phyloP scores from a whole-genome alignment of 345 rosid species.

The Eucalyptus tenuipes region DNA sequence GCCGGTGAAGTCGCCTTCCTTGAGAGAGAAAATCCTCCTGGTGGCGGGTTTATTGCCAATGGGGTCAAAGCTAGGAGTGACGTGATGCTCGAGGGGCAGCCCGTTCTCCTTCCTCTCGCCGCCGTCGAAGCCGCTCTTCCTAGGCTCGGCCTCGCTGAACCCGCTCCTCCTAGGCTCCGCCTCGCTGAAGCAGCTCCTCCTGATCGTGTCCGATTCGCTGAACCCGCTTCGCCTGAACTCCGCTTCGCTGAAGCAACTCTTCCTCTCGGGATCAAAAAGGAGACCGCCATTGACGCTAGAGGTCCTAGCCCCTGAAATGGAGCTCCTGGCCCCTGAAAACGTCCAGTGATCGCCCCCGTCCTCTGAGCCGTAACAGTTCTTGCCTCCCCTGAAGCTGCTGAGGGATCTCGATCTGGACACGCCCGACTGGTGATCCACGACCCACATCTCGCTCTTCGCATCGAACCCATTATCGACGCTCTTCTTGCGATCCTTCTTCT shows the following conservation, averaged over 20 bases:
- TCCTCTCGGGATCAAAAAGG: slow-evolving; percentile 62
- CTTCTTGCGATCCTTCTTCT: slow-evolving; percentile 33
- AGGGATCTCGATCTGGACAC: slow-evolving; percentile 92
- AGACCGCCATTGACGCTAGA: slow-evolving; percentile 66
- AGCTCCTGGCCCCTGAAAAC: slow-evolving; percentile 31
- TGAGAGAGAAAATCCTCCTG: slow-evolving; percentile 60
- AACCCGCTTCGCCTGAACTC: slow-evolving; percentile 43
- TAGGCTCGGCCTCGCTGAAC: slow-evolving; percentile 16
- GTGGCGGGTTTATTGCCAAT: slow-evolving; percentile 5
- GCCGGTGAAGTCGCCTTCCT: slow-evolving; percentile 58
- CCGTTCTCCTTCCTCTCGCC: slow-evolving; percentile 38
- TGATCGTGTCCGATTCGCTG: slow-evolving; percentile 19
- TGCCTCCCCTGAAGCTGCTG: slow-evolving; percentile 71
- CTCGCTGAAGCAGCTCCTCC: slow-evolving; percentile 34
- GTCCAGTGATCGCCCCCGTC: slow-evolving; percentile 31
- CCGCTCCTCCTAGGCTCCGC: slow-evolving; percentile 46
- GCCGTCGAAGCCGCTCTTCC: slow-evolving; percentile 32
- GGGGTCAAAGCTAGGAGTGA: not conserved
- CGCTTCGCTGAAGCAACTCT: slow-evolving; percentile 67
- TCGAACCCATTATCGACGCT: slow-evolving; percentile 6
- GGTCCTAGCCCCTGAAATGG: slow-evolving; percentile 74
- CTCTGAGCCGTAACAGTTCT: slow-evolving; percentile 48
- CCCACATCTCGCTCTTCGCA: slow-evolving; percentile 70
- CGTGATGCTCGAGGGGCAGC: slow-evolving; percentile 2
- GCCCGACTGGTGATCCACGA: slow-evolving; percentile 44